Percentiles rank a stretch among this genome's conserved stretches.
Conservation (phyloP, 306 rosid genomes). For the Psophocarpus tetragonolobus region DNA sequence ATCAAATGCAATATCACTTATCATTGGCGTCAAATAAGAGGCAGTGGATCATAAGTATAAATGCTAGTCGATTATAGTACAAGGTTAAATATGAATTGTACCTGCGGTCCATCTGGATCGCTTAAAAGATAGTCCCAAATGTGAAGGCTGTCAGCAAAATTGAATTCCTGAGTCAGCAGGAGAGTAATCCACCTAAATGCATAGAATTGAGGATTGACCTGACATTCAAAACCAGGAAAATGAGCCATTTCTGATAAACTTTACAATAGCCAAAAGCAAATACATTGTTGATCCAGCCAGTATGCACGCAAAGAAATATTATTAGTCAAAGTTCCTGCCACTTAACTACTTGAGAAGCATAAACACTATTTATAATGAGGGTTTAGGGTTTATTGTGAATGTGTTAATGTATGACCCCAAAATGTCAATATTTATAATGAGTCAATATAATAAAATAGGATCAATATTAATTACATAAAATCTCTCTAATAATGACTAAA, state of each 20-base stretch:
- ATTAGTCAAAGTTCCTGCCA: background rate
- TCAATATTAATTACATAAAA: too few species aligned
- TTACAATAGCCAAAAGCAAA: slow-evolving; percentile 8
- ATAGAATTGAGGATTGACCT: slow-evolving; percentile 99
- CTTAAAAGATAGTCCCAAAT: slow-evolving; percentile 96
- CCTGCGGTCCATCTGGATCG: slow-evolving; percentile 97
- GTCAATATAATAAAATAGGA: too few species aligned
- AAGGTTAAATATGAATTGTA: slow-evolving; percentile 30
- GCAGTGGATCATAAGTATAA: background rate
- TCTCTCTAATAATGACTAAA: too few species aligned
- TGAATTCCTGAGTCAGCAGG: slow-evolving; percentile 94
- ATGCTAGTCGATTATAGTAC: background rate
- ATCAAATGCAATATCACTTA: slow-evolving; percentile 18
- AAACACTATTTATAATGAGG: too few species aligned
- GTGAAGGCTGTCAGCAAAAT: slow-evolving; percentile 93
- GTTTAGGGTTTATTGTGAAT: too few species aligned
- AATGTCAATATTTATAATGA: too few species aligned
- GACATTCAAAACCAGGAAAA: slow-evolving; percentile 38
- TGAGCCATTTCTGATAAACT: slow-evolving; percentile 36
- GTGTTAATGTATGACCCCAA: too few species aligned
- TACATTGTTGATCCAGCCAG: slow-evolving; percentile 4
- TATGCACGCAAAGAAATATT: background rate
- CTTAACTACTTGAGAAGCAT: background rate
- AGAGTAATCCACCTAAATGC: slow-evolving; percentile 99
- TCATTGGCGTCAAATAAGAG: background rate